These are phyloP conservation scores for Colletotrichum shisoi DNA, from an alignment of 2,329 filamentous ascomycete genomes.

Conservation along the genomic window DNA sequence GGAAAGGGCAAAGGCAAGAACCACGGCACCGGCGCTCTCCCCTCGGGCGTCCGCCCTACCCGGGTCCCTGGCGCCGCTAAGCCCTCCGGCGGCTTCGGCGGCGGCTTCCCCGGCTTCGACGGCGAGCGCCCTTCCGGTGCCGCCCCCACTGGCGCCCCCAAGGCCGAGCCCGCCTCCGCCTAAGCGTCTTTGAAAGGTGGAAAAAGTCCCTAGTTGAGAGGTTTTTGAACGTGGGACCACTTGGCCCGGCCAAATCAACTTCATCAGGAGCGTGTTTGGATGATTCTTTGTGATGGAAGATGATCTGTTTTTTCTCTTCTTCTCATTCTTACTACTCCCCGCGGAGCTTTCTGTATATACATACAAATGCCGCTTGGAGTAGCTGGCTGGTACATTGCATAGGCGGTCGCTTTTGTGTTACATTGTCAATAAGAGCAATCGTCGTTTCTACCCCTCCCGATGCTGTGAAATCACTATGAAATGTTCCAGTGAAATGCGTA, in stretches of 20 bases:
- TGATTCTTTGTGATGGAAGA: constrained; percentile 25
- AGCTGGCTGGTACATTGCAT: constrained; percentile 35
- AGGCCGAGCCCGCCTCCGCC: constrained; percentile 19
- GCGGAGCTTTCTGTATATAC: constrained; percentile 33
- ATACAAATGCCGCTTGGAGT: constrained; percentile 33
- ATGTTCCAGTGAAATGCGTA: too few relatives aligned
- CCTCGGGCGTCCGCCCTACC: constrained; percentile 29
- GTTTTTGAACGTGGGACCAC: constrained; percentile 13
- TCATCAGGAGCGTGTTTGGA: constrained; percentile 24
- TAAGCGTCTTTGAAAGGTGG: constrained; percentile 12
- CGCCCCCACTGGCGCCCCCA: constrained; percentile 1
- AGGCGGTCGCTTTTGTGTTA: constrained; percentile 22
- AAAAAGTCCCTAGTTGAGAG: not conserved
- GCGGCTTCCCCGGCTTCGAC: constrained; percentile 10
- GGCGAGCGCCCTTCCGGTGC: constrained; percentile 14
- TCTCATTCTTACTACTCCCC: constrained; percentile 20
- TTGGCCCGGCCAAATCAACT: constrained; percentile 12
- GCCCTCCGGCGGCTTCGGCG: constrained; percentile 30
- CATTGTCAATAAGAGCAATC: constrained; percentile 17
- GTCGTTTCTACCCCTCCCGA: not conserved
- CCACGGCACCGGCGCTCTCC: constrained; percentile 33
- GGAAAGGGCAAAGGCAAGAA: constrained; percentile 23
- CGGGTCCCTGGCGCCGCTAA: constrained; percentile 31
- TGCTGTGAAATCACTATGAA: not conserved
- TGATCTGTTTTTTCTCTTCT: not conserved